A percentile compares a stretch with the other conserved stretches of the same genome.
These are phyloP conservation scores for Emiliania huxleyi DNA, from an alignment of 78 protist species.

Conservation along the genomic window DNA sequence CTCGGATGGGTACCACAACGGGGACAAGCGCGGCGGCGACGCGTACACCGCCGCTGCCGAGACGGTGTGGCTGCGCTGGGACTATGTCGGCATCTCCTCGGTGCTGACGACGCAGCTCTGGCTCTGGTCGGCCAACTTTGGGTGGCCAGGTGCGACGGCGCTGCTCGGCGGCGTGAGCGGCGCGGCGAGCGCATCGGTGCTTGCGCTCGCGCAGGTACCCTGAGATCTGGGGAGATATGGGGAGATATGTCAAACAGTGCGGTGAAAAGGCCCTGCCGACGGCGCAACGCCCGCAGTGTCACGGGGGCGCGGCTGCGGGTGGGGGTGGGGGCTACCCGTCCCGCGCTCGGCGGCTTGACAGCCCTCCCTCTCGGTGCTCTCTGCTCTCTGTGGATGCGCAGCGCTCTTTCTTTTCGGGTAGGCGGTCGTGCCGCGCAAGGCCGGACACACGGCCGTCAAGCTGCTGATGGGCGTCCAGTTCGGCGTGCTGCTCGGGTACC, in stretches of 20 bases:
- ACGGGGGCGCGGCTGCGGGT: too few species aligned
- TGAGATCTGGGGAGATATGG: too few species aligned
- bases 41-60: neutral
- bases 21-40: neutral
- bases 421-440: neutral
- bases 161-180: neutral
- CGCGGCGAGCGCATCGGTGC: neutral
- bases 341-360: too few species aligned
- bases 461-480: neutral
- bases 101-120: neutral
- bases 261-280: too few species aligned
- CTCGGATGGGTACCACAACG: constrained; percentile 20
- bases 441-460: neutral
- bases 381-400: too few species aligned
- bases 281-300: too few species aligned
- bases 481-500: neutral
- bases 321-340: too few species aligned
- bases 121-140: neutral
- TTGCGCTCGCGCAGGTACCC: neutral
- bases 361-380: too few species aligned
- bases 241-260: too few species aligned
- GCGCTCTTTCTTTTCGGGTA: too few species aligned
- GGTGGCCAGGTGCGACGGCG: neutral
- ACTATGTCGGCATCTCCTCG: neutral
- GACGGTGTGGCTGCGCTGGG: neutral